These are phyloP conservation scores for Taphrina communis DNA, from an alignment of 1,139 yeast genomes.

Conservation along the genomic window DNA sequence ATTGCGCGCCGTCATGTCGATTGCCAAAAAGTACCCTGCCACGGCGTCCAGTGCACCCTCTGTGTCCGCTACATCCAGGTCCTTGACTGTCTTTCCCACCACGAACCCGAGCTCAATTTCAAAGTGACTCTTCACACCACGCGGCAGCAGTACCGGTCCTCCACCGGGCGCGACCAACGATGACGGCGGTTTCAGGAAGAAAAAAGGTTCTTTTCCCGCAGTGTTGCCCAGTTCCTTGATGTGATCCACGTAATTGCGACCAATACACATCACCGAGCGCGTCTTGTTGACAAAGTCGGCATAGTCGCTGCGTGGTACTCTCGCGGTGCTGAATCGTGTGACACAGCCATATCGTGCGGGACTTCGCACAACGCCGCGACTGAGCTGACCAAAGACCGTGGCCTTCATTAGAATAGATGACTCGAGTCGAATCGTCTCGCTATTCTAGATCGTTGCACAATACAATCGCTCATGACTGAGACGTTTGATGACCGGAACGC, in stretches of 20 bases:
- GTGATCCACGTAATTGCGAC: slow-evolving; percentile 81
- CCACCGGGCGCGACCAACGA: slow-evolving; percentile 58
- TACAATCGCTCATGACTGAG: no score
- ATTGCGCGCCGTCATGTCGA: slow-evolving; percentile 93
- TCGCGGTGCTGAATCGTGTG: slow-evolving; percentile 3
- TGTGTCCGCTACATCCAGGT: slow-evolving; percentile 64
- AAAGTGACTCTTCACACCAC: slow-evolving; percentile 81
- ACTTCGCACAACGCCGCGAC: no score
- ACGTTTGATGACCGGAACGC: no score
- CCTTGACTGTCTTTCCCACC: slow-evolving; percentile 66
- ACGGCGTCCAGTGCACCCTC: slow-evolving; percentile 65
- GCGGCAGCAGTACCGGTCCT: slow-evolving; percentile 84
- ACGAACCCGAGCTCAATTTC: slow-evolving; percentile 90
- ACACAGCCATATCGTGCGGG: not conserved
- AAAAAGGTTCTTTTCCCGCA: slow-evolving; percentile 79
- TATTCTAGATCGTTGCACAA: no score
- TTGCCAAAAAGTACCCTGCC: slow-evolving; percentile 82
- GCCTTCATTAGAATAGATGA: no score
- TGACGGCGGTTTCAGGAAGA: slow-evolving; percentile 78
- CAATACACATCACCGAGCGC: slow-evolving; percentile 85
- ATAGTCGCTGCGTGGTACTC: not conserved
- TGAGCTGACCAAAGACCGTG: no score
- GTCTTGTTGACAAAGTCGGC: slow-evolving; percentile 45
- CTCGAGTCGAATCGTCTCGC: no score
- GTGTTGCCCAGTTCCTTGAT: slow-evolving; percentile 84